These are phyloP conservation scores for Fusarium albidum DNA, from an alignment of 2,329 filamentous ascomycete species.

Conservation along the genomic window DNA sequence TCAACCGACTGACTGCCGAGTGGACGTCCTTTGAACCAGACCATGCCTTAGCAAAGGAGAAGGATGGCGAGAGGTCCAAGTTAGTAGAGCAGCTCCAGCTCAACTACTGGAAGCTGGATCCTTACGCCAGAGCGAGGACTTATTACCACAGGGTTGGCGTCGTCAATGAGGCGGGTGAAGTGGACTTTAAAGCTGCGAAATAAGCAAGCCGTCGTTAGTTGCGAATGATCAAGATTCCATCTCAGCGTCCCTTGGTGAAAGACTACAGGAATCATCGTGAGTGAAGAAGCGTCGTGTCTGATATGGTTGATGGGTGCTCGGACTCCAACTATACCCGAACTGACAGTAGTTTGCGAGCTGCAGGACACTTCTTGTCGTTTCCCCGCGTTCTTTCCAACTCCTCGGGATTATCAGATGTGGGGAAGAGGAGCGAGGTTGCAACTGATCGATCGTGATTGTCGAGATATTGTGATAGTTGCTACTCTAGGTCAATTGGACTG, in stretches of 20 bases:
- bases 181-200: slow-evolving; percentile 32
- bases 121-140: slow-evolving; percentile 65
- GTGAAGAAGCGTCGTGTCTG: too few species aligned
- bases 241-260: too few species aligned
- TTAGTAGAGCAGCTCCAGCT: slow-evolving; percentile 60
- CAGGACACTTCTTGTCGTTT: neutral
- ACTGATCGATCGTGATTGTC: too few species aligned
- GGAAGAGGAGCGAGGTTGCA: neutral
- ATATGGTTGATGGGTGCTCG: neutral
- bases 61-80: slow-evolving; percentile 49
- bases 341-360: slow-evolving; percentile 7
- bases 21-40: slow-evolving; percentile 15
- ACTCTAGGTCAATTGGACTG: too few species aligned
- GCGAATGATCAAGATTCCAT: too few species aligned
- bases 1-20: slow-evolving; percentile 52
- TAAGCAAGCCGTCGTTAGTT: too few species aligned
- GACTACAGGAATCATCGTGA: too few species aligned
- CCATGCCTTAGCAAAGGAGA: neutral
- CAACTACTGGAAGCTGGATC: slow-evolving; percentile 78
- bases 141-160: slow-evolving; percentile 34
- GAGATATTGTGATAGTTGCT: too few species aligned
- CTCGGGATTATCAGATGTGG: neutral
- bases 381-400: neutral
- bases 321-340: neutral
- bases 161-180: slow-evolving; percentile 20